Evolutionary conservation across 257 asterid species (phyloP), one percentile per base, ranked within the genome.

Genomic region (Plantago ovata): DNA sequence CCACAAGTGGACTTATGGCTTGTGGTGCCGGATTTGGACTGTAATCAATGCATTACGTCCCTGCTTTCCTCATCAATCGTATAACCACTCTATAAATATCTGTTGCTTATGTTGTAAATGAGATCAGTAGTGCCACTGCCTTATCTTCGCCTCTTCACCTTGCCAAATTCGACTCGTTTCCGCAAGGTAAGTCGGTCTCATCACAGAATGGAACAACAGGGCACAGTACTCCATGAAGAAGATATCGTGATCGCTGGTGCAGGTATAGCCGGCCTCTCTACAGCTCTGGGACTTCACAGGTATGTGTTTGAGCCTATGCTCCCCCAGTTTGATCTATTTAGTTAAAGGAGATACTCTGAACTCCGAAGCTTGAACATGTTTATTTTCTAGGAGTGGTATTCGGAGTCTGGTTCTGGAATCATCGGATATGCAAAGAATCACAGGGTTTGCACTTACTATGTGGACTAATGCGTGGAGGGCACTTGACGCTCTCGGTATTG

Each of bases 381-480:
- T 14, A 2, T 9, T 1, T 41, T 60, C 36, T 20, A 81, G 94
- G 73, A 53, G 62, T 70, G 89, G 94, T 40, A 10, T 79, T 49
- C 63, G 68, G 68, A 75, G 83, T 68, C 22, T 79, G 53, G 83
- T 84, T 38, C 38, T 84, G 59, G 89, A 81, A 72, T 79, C 86
- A 49, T 76, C 89, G 0, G 89, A 79, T n/a, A 23, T 65, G 8
- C 45, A 75, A 18, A 77, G 94, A 60, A 22, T 60, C 3, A 62
- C 83, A 0, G 94, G 94, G 1, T 74, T 76, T 61, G 89, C 94
- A 10, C 77, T 81, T 64, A 38, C 75, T 0, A 10, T 84, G 24
- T 84, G 89, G 89, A 48, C 68, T 20, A 84, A 84, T 21, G 94
- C 82, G 1, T 84, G 85, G 85, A 72, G 64, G 66, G 84, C 94